Evolutionary conservation across 139 green algal species (phyloP).

Genomic region (Mesotaenium endlicherianum): DNA sequence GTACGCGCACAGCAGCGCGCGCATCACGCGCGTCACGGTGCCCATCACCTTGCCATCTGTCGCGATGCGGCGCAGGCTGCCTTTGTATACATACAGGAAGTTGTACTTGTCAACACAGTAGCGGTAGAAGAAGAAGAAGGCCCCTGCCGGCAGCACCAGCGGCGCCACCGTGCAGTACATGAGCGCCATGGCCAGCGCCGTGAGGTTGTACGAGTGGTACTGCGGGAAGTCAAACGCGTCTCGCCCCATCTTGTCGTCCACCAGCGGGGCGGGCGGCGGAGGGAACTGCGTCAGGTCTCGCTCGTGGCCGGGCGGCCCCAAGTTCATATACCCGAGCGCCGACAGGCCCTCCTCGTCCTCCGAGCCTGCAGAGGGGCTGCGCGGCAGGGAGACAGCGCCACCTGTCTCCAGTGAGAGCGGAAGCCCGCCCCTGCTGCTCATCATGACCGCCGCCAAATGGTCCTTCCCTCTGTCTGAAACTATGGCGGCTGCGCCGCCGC

Average conservation of each 20-base stretch:
- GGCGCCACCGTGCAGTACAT: slow-evolving; percentile 24
- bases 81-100: slow-evolving; percentile 43
- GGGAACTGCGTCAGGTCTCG: not conserved
- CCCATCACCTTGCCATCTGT: slow-evolving; percentile 30
- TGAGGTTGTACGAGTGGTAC: slow-evolving; percentile 49
- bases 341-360: not conserved
- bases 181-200: slow-evolving; percentile 31
- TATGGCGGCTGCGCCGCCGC: no score
- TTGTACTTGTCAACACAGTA: slow-evolving; percentile 51
- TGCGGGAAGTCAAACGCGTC: slow-evolving; percentile 41
- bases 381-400: not conserved
- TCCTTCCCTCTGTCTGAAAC: no score
- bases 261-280: not conserved
- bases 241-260: no score
- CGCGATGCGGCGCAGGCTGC: not conserved
- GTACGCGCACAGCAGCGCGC: slow-evolving; percentile 8
- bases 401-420: no score
- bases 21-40: slow-evolving; percentile 33
- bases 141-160: slow-evolving; percentile 21
- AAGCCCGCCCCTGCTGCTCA: no score
- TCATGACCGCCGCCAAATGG: no score
- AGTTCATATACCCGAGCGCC: not conserved
- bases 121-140: slow-evolving; percentile 38
- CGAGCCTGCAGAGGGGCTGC: not conserved
- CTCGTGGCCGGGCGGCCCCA: not conserved